Evolutionary conservation across 345 rosid species (phyloP), one percentile per base, ranked within the genome.

Genomic region (Acer campestre): DNA sequence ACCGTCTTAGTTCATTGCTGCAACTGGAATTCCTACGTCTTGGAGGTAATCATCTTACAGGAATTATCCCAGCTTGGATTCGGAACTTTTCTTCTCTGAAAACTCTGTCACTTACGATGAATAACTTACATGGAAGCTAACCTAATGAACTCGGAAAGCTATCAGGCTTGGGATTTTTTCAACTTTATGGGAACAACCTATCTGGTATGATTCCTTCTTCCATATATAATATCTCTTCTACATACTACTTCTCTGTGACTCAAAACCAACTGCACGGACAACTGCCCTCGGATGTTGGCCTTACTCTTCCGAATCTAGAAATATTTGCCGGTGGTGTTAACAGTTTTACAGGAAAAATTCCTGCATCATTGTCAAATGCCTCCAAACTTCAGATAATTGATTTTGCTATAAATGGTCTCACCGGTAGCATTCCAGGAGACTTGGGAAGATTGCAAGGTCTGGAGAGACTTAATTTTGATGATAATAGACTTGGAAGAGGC

Each of bases 21-120:
- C 6, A 2, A 3, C 58, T 16, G 5, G 35, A 31, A 31, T 31
- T 31, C 35, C 17, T 71, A 1, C 0, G 29, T 22, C 65, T 56
- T 20, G 35, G 51, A 13, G 6, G 29, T 9, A 80, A 68, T 44
- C 67, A 72, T 17, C 70, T 80, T 27, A 76, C 83, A 20, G 74
- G 83, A 71, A 75, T 7, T 18, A 49, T 80, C 61, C 83, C 84
- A 49, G 4, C 70, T 58, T 79, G 84, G 87, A 68, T 79, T 13
- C 82, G 84, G 3, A 84, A 84, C 35, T 48, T 78, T 10, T 78
- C 84, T 42, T 75, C 82, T 62, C 74, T 81, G 10, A 0, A 14
- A 20, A n/a, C 51, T 81, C 51, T 84, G 7, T 11, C 18, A 35
- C 68, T 78, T 16, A 1, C 17, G 0, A 0, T 0, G 42, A 83